phyloP scores from a whole-genome alignment of 352 stramenopile genomes.

The Halophytophthora polymorphica region DNA sequence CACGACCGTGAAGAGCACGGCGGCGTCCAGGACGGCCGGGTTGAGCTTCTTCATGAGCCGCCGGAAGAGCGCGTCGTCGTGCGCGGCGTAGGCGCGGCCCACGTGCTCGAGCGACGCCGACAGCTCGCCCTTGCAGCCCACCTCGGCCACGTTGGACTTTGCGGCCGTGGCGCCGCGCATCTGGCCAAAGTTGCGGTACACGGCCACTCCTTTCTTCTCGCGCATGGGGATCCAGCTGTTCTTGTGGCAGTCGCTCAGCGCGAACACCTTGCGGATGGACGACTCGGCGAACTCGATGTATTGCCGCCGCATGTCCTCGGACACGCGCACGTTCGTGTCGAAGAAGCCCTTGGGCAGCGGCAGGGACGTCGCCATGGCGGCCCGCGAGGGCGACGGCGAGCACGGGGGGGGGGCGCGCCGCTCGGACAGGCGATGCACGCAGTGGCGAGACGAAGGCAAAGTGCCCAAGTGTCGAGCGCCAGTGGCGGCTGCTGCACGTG shows the following conservation, averaged over 20 bases:
- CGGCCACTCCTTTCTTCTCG: slow-evolving; percentile 80
- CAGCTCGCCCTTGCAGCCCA: slow-evolving; percentile 67
- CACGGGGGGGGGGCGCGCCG: too few relatives aligned
- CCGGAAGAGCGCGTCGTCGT: slow-evolving; percentile 75
- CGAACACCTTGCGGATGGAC: slow-evolving; percentile 83
- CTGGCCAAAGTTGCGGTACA: slow-evolving; percentile 78
- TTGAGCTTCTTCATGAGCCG: slow-evolving; percentile 85
- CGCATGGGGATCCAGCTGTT: slow-evolving; percentile 84
- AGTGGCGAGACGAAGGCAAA: too few relatives aligned
- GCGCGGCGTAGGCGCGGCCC: slow-evolving; percentile 67
- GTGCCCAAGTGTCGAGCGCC: too few relatives aligned
- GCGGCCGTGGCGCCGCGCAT: slow-evolving; percentile 49
- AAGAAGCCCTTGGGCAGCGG: slow-evolving; percentile 78
- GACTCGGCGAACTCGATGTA: slow-evolving; percentile 80
- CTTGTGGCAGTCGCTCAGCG: slow-evolving; percentile 71
- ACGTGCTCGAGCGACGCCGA: slow-evolving; percentile 72
- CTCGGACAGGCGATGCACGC: too few relatives aligned
- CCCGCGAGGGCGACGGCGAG: too few relatives aligned
- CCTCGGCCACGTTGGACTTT: slow-evolving; percentile 79
- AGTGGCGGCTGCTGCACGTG: too few relatives aligned
- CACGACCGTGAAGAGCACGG: slow-evolving; percentile 77
- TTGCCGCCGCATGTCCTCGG: slow-evolving; percentile 65
- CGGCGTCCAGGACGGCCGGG: slow-evolving; percentile 63
- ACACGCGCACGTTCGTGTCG: slow-evolving; percentile 57
- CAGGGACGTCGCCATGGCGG: slow-evolving; percentile 50